Conservation (phyloP, 2,329 filamentous ascomycete species). For the Aspergillus sergii region DNA sequence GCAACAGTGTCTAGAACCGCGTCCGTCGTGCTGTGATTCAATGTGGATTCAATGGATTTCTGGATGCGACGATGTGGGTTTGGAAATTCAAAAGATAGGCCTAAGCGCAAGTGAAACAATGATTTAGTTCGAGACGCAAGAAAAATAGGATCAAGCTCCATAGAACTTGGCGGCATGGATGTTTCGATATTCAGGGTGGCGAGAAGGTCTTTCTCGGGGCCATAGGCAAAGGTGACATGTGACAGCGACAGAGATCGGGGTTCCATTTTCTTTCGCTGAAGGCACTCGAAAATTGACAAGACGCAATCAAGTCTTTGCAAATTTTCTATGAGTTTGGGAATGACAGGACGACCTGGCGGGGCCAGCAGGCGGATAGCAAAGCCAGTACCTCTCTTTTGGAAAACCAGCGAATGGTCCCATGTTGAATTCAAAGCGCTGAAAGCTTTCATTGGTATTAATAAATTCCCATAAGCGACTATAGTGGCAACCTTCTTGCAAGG, state of each 20-base stretch:
- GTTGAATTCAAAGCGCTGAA: slow-evolving; percentile 30
- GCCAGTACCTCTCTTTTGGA: slow-evolving; percentile 34
- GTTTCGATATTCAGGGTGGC: slow-evolving; percentile 36
- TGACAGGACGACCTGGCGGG: slow-evolving; percentile 38
- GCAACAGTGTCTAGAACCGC: slow-evolving; percentile 33
- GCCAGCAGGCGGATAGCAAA: slow-evolving; percentile 44
- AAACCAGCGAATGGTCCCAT: slow-evolving; percentile 33
- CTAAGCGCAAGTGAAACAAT: slow-evolving; percentile 32
- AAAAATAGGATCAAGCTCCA: slow-evolving; percentile 25
- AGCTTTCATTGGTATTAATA: slow-evolving; percentile 30
- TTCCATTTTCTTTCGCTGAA: slow-evolving; percentile 36
- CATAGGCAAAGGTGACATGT: slow-evolving; percentile 39
- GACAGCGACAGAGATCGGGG: slow-evolving; percentile 38
- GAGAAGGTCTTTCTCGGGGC: slow-evolving; percentile 28
- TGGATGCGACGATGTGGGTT: slow-evolving; percentile 46
- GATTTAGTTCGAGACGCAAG: slow-evolving; percentile 25
- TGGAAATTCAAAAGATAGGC: slow-evolving; percentile 36
- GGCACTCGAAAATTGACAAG: slow-evolving; percentile 37
- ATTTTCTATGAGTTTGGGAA: slow-evolving; percentile 37
- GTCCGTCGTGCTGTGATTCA: slow-evolving; percentile 36
- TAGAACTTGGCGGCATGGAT: slow-evolving; percentile 20
- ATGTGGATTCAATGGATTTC: slow-evolving; percentile 38
- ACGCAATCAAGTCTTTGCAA: slow-evolving; percentile 43
- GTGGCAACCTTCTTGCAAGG: slow-evolving; percentile 33
- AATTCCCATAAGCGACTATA: slow-evolving; percentile 39